Conservation (phyloP, 2,329 filamentous ascomycete species). For the Tothia fuscella region DNA sequence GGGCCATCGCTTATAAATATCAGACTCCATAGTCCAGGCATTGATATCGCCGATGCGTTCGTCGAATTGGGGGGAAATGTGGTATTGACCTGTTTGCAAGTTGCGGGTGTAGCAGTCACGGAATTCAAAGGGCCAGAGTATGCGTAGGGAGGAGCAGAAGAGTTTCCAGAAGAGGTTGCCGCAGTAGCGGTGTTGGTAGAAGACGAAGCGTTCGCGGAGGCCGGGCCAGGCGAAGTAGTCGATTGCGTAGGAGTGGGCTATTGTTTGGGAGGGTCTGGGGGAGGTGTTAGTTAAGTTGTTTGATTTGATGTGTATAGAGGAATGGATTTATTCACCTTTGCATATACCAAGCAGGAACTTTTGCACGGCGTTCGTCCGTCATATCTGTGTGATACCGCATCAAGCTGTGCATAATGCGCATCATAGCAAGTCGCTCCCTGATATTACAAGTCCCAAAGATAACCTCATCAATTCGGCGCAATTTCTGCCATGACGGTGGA, state of each 20-base stretch:
- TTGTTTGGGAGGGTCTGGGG: conserved; percentile 10
- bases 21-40: conserved; percentile 9
- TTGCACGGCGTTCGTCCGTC: not conserved
- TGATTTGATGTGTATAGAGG: not conserved
- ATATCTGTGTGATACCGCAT: conserved; percentile 4
- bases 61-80: conserved; percentile 6
- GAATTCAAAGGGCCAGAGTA: conserved; percentile 12
- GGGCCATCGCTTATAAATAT: conserved; percentile 11
- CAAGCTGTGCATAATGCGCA: conserved; percentile 7
- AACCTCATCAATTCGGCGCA: conserved; percentile 7
- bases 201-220: conserved; percentile 12
- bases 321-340: not conserved
- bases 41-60: conserved; percentile 11
- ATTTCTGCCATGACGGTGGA: conserved; percentile 5
- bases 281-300: not conserved
- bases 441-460: conserved; percentile 5
- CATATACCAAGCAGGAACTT: conserved; percentile 10
- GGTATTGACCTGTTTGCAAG: conserved; percentile 8
- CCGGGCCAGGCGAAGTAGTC: conserved; percentile 11
- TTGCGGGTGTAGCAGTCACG: conserved; percentile 11
- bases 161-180: conserved; percentile 11
- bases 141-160: conserved; percentile 7
- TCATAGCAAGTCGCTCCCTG: conserved; percentile 6
- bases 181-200: conserved; percentile 11
- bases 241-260: conserved; percentile 12